phyloP scores from a whole-genome alignment of 2,329 filamentous ascomycete genomes.

The Byssochlamys sp. region DNA sequence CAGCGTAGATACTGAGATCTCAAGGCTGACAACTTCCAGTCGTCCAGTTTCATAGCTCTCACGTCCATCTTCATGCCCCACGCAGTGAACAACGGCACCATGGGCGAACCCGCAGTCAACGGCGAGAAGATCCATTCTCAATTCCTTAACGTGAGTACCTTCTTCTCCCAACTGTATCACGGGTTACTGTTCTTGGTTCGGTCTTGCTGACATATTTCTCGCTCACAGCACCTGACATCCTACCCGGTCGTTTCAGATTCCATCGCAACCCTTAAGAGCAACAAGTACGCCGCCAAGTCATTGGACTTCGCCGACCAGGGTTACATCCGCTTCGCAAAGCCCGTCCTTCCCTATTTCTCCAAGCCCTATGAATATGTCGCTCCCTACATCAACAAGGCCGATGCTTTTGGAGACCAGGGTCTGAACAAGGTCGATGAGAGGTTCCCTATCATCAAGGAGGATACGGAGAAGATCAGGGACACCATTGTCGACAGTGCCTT shows the following conservation, averaged over 20 bases:
- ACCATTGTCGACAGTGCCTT: conserved; percentile 54
- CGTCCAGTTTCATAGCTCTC: neutral
- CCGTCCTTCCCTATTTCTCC: conserved; percentile 66
- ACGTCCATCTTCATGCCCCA: conserved; percentile 35
- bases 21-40: neutral
- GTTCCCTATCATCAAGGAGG: conserved; percentile 66
- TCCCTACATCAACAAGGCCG: conserved; percentile 75
- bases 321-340: conserved; percentile 67
- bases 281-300: conserved; percentile 26
- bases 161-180: conserved; percentile 11
- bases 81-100: conserved; percentile 36
- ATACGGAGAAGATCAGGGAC: conserved; percentile 59
- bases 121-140: conserved; percentile 42
- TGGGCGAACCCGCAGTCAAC: conserved; percentile 42
- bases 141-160: conserved; percentile 30
- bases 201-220: conserved; percentile 18
- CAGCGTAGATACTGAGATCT: neutral
- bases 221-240: conserved; percentile 62
- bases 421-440: conserved; percentile 59
- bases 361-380: conserved; percentile 73
- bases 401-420: conserved; percentile 64
- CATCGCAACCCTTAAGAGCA: conserved; percentile 67
- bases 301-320: conserved; percentile 33
- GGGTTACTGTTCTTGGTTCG: conserved; percentile 10
- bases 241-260: conserved; percentile 77